Evolutionary conservation across 1,284 basidiomycete genomes (phyloP), one percentile per base, ranked within the genome.

Genomic region (Tetrapyrgos nigripes): DNA sequence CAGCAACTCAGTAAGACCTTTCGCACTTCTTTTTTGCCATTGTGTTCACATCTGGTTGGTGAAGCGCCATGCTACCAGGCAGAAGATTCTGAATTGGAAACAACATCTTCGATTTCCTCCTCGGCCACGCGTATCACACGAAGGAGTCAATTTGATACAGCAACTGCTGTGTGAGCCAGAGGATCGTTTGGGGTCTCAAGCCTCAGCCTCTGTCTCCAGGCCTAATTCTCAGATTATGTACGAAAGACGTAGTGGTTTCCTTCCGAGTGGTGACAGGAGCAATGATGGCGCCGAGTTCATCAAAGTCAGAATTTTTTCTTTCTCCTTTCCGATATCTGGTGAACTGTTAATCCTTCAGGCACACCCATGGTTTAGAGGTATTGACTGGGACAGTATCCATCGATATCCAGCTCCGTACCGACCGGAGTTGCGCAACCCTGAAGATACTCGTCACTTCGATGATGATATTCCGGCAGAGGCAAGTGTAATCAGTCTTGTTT

Each of bases 41-140:
- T 6, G 40, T 40, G 49, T 43, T 37, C 45, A 29, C 48, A 40
- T 19, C 44, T 55, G 60, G 26, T 55, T 64, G 55, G 63, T 52
- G 3, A 37, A 94, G 89, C 85, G 94, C 35, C 93, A 96, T 75
- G 85, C 93, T 64, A 96, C 95, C 53, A 84, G 94, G 57, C 92
- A 94, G 76, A 94, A 94, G 77, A 95, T 96, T 70, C 79, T 97
- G 64, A 96, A 96, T 76, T 98, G 95, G 95, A 88, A 88, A 62
- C 87, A 91, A 71, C 87, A 89, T 31, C 82, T 98, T 62, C 87
- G 89, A 58, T 98, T 98, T 76, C 95, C 96, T 2, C 83, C 91
- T 21, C 85, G 87, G 63, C 94, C 94, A 59, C 83, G 82, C 59
- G 88, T 97, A 56, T 95, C 94, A 27, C 85, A 86, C 65, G 93